Percentiles rank a stretch among this genome's conserved stretches.
phyloP scores from a whole-genome alignment of 495 filamentous ascomycete genomes.

The Glonium stellatum region DNA sequence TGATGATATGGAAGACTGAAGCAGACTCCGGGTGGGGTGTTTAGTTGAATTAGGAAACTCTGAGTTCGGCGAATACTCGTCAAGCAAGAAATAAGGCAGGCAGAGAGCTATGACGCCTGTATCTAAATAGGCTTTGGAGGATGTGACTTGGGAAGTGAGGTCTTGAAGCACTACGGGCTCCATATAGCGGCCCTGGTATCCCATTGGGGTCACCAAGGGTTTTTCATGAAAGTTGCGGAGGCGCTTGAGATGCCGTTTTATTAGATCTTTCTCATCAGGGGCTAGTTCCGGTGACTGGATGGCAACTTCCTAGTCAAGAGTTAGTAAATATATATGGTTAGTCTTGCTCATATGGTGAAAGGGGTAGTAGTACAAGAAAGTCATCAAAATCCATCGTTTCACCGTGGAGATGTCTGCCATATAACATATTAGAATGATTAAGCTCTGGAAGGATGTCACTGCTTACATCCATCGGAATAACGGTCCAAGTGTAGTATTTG shows the following conservation, averaged over 20 bases:
- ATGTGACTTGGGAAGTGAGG: background rate
- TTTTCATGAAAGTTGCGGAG: background rate
- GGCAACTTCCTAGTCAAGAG: background rate
- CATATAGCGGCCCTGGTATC: constrained; percentile 1
- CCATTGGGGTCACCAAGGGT: background rate
- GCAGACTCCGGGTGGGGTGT: constrained; percentile 4
- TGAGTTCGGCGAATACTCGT: background rate
- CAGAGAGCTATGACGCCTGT: background rate
- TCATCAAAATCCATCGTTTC: constrained; percentile 5
- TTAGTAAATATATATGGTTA: background rate
- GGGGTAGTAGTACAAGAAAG: background rate
- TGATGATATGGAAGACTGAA: constrained; percentile 6
- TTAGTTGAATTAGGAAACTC: background rate
- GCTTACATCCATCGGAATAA: background rate
- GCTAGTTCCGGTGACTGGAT: background rate
- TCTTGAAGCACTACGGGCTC: background rate
- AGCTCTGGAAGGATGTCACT: no score
- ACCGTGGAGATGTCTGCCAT: background rate
- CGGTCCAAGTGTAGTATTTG: background rate
- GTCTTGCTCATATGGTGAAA: background rate
- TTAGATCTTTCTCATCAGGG: background rate
- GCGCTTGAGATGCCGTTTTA: background rate
- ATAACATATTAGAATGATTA: no score
- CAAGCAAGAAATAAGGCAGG: constrained; percentile 10
- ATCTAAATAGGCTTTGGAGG: background rate